These are phyloP conservation scores for Apodospora peruviana DNA, from an alignment of 495 filamentous ascomycete species.

Conservation along the genomic window DNA sequence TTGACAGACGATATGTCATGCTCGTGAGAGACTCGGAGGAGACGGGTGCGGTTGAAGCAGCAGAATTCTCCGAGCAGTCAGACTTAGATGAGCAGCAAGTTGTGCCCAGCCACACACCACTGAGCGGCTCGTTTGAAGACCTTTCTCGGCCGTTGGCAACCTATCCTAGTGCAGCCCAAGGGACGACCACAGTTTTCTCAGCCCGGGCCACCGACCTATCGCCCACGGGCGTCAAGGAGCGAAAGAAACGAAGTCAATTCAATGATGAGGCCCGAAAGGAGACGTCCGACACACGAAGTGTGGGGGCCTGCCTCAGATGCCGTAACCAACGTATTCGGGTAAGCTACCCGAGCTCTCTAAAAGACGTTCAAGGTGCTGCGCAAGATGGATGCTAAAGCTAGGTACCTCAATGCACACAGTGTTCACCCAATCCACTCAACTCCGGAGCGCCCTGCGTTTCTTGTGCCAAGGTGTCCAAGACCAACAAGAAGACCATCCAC, in stretches of 20 bases:
- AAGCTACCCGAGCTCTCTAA: constrained; percentile 15
- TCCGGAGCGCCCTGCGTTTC: constrained; percentile 28
- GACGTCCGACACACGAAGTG: constrained; percentile 29
- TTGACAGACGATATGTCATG: too few species aligned
- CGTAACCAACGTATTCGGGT: constrained; percentile 39
- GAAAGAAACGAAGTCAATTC: not conserved
- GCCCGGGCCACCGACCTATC: not conserved
- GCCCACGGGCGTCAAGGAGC: not conserved
- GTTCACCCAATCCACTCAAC: constrained; percentile 16
- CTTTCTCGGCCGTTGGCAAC: not conserved
- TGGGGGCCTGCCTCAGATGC: constrained; percentile 41
- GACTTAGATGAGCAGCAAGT: not conserved
- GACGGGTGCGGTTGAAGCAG: not conserved
- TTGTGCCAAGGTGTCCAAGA: constrained; percentile 27
- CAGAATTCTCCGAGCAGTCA: not conserved
- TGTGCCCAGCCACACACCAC: not conserved
- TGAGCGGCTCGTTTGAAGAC: not conserved
- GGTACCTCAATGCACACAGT: constrained; percentile 16
- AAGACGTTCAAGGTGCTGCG: not conserved
- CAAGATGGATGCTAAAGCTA: not conserved
- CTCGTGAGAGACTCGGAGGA: too few species aligned
- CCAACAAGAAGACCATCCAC: constrained; percentile 41
- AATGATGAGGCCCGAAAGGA: constrained; percentile 17
- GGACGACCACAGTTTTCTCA: not conserved
- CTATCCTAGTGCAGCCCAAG: not conserved